phyloP scores from a whole-genome alignment of 2,329 filamentous ascomycete genomes.

The Fusarium ambrosium region DNA sequence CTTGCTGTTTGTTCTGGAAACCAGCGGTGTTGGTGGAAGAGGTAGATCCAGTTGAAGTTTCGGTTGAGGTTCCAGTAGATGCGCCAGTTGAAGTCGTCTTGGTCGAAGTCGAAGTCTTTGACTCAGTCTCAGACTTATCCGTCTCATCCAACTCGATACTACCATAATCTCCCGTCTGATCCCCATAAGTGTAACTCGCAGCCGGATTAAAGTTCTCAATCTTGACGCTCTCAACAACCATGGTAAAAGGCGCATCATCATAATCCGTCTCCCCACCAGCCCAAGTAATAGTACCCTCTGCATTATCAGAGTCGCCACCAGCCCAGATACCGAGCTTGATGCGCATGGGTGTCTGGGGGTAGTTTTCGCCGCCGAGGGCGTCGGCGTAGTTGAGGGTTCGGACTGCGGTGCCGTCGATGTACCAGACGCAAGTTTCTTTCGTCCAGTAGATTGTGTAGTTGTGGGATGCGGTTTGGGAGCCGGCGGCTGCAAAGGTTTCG shows the following conservation, averaged over 20 bases:
- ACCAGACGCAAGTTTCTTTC: slow-evolving; percentile 68
- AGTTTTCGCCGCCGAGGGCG: slow-evolving; percentile 63
- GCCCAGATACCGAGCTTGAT: slow-evolving; percentile 73
- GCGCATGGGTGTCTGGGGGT: slow-evolving; percentile 78
- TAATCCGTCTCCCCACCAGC: slow-evolving; percentile 68
- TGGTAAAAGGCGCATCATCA: slow-evolving; percentile 66
- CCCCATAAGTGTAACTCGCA: slow-evolving; percentile 52
- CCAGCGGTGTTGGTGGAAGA: slow-evolving; percentile 5
- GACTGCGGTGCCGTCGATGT: slow-evolving; percentile 63
- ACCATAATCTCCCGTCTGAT: slow-evolving; percentile 40
- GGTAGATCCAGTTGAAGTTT: not conserved
- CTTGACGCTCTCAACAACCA: slow-evolving; percentile 65
- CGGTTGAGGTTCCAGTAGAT: slow-evolving; percentile 17
- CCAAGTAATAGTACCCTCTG: slow-evolving; percentile 75
- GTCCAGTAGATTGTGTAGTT: slow-evolving; percentile 80
- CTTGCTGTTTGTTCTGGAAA: slow-evolving; percentile 30
- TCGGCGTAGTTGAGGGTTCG: slow-evolving; percentile 55
- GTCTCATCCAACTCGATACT: slow-evolving; percentile 43
- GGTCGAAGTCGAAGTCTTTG: not conserved
- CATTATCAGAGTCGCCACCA: slow-evolving; percentile 54
- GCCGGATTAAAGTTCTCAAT: slow-evolving; percentile 57
- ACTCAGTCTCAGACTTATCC: slow-evolving; percentile 15
- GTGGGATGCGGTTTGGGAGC: slow-evolving; percentile 60
- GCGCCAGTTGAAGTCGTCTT: not conserved
- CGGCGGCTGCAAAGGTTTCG: slow-evolving; percentile 22